These are phyloP conservation scores for Geranomyces michiganensis DNA, from an alignment of 192 early-diverging fungal species.

Conservation along the genomic window DNA sequence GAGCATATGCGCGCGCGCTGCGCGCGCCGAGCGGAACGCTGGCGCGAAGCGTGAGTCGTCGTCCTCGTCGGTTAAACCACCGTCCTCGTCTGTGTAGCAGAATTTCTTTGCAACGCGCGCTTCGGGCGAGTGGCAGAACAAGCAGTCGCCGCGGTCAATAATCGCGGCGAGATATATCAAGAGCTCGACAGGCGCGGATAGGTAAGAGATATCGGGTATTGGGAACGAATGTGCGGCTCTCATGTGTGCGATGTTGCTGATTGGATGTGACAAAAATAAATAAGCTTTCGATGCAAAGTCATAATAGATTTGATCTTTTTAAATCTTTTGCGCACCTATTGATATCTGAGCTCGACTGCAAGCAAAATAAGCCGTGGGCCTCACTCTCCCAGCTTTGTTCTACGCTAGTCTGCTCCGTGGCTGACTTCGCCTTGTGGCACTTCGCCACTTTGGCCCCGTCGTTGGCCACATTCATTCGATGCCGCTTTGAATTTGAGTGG, in stretches of 20 bases:
- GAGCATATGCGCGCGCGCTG: conserved; percentile 12
- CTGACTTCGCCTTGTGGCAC: background rate
- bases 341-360: conserved; percentile 2
- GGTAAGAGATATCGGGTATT: background rate
- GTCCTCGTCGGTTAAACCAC: background rate
- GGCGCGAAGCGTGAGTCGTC: background rate
- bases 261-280: background rate
- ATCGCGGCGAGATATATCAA: background rate
- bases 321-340: no score
- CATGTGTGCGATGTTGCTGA: conserved; percentile 8
- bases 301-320: no score
- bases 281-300: no score
- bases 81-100: background rate
- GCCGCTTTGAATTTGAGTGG: background rate
- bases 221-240: background rate
- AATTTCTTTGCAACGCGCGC: background rate
- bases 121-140: conserved; percentile 21
- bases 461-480: background rate
- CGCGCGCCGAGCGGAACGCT: background rate
- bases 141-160: conserved; percentile 4
- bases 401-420: background rate
- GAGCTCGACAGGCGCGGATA: background rate
- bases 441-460: no score
- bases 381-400: conserved; percentile 7
- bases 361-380: background rate